Evolutionary conservation across 192 early-diverging fungal species (phyloP).

Genomic region (Dissophora ornata): DNA sequence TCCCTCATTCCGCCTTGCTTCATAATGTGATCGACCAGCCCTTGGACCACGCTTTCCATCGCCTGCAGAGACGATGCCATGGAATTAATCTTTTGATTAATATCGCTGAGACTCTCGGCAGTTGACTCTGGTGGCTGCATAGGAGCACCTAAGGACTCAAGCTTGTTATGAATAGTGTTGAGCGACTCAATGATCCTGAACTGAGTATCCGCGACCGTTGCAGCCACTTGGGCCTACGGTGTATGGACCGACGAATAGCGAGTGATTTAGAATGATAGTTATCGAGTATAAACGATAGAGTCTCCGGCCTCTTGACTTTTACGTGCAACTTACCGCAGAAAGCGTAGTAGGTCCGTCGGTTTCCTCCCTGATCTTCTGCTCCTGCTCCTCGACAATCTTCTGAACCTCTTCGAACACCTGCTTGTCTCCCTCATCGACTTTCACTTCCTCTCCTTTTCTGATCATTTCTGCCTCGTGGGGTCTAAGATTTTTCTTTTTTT

Average conservation of each 20-base stretch:
- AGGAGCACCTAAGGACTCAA: constrained; percentile 36
- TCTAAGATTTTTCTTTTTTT: constrained; percentile 31
- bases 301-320: too few relatives aligned
- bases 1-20: constrained; percentile 2
- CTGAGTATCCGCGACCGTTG: constrained; percentile 34
- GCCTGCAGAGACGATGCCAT: constrained; percentile 30
- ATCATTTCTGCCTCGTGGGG: constrained; percentile 49
- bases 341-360: constrained; percentile 11
- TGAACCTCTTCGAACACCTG: constrained; percentile 29
- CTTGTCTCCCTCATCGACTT: constrained; percentile 39
- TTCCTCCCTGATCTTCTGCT: constrained; percentile 30
- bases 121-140: constrained; percentile 29
- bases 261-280: neutral
- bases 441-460: constrained; percentile 35
- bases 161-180: constrained; percentile 45
- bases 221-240: constrained; percentile 38
- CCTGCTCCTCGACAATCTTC: constrained; percentile 35
- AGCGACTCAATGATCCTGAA: constrained; percentile 43
- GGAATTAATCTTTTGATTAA: constrained; percentile 19
- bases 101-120: constrained; percentile 20
- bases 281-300: too few relatives aligned
- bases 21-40: constrained; percentile 30
- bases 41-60: constrained; percentile 44
- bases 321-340: neutral
- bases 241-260: too few relatives aligned